These are phyloP conservation scores for Somion occarium DNA, from an alignment of 1,284 basidiomycete species.

Conservation along the genomic window DNA sequence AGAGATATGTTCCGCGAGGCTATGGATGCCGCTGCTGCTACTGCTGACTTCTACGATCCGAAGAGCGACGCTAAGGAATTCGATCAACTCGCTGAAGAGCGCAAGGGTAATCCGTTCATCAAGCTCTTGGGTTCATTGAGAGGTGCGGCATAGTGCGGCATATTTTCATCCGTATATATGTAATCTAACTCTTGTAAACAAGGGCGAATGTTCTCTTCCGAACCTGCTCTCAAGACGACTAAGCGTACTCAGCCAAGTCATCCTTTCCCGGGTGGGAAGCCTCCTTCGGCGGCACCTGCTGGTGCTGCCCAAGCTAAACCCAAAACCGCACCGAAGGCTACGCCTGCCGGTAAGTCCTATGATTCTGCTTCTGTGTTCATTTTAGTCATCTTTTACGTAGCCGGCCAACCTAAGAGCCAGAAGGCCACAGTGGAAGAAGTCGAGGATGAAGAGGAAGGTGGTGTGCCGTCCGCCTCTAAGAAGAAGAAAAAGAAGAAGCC, in stretches of 20 bases:
- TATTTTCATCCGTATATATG: no score
- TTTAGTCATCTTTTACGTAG: background rate
- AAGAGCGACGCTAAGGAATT: conserved; percentile 35
- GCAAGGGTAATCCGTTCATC: conserved; percentile 68
- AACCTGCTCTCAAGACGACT: conserved; percentile 48
- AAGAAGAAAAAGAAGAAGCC: conserved; percentile 47
- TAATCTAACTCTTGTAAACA: background rate
- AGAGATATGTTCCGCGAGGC: conserved; percentile 60
- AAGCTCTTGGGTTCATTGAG: conserved; percentile 65
- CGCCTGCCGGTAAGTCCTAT: conserved; percentile 1
- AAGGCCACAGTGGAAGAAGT: conserved; percentile 62
- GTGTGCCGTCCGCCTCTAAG: conserved; percentile 11
- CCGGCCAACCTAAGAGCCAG: background rate
- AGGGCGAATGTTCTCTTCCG: conserved; percentile 71
- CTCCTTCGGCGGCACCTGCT: conserved; percentile 2
- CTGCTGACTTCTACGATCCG: conserved; percentile 49
- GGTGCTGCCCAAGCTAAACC: conserved; percentile 3
- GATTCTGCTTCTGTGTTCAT: background rate
- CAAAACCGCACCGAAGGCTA: conserved; percentile 14
- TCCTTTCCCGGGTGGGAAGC: background rate
- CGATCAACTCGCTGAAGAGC: conserved; percentile 42
- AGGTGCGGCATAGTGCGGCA: conserved; percentile 42
- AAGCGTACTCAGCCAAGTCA: conserved; percentile 22
- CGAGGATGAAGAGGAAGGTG: conserved; percentile 31
- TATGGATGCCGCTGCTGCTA: conserved; percentile 60